Evolutionary conservation across 306 rosid species (phyloP), one percentile per base, ranked within the genome.

Genomic region (Ammopiptanthus mongolicus): DNA sequence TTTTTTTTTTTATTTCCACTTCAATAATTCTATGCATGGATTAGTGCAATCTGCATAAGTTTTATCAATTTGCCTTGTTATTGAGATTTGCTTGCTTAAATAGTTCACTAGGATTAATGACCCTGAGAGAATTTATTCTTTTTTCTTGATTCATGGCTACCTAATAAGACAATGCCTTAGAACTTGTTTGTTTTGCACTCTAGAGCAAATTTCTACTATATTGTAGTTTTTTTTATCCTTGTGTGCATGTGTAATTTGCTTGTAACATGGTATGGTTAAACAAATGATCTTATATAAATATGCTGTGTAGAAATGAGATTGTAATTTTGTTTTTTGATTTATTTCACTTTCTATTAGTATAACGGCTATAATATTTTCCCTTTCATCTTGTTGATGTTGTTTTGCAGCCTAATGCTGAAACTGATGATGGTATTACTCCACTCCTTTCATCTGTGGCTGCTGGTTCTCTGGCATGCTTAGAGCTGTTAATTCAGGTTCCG

Each of bases 351-450:
- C 65, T 31, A 31, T 23, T 48, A 18, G 37, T 53, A 19, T 58
- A 34, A 41, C 28, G 11, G 5, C 15, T 61, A 42, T 66, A 36
- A 55, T 23, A 31, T 34, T 21, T 44, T 37, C 58, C 29, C 11
- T 66, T 73, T 76, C 47, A 65, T 76, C 58, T 55, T 62, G 15
- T 31, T 51, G 50, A 66, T 78, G 48, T 74, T 85, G 51, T 78
- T 77, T 77, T 85, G 88, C 96, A 96, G 98, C 98, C 97, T 64
- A 88, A 90, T 86, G 86, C 88, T 81, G 97, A 90, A 78, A 92
- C 97, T 44, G 99, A 96, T 22, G 98, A 96, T 84, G 88, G 81
- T 73, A 85, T 96, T 69, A 92, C 99, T 67, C 97, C 99, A 46
- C 84, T 96, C 61, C 71, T 89, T 79, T 92, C 98, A 29, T 65